Conservation (phyloP, 176 grass and related monocot genomes). For the Carex kokanica region DNA sequence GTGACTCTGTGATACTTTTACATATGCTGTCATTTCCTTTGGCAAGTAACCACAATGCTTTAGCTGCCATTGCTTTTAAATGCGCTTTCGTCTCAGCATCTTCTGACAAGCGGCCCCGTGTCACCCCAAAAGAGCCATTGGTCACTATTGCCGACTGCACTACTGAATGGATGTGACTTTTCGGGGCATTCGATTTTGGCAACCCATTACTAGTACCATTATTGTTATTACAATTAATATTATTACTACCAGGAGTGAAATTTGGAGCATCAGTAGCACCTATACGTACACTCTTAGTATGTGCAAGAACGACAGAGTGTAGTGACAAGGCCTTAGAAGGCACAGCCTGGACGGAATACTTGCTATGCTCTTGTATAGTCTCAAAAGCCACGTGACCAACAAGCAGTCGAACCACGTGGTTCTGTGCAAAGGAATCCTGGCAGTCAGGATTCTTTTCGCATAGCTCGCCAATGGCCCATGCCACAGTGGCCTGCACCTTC, state of each 20-base stretch:
- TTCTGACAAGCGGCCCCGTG: constrained; percentile 37
- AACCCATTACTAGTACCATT: background rate
- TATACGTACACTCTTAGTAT: constrained; percentile 25
- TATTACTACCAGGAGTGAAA: background rate
- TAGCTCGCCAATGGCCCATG: constrained; percentile 72
- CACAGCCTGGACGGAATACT: constrained; percentile 51
- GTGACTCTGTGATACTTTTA: constrained; percentile 81
- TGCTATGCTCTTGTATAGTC: constrained; percentile 95
- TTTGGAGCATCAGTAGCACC: background rate
- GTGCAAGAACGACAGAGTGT: constrained; percentile 63
- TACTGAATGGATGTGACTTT: constrained; percentile 54
- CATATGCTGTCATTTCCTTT: constrained; percentile 49
- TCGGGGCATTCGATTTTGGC: constrained; percentile 1
- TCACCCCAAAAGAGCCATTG: constrained; percentile 32
- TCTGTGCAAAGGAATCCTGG: constrained; percentile 74
- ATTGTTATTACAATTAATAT: background rate
- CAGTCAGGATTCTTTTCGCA: constrained; percentile 64
- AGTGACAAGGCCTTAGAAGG: constrained; percentile 45
- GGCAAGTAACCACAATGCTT: constrained; percentile 70
- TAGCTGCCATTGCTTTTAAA: constrained; percentile 92
- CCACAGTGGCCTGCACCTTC: constrained; percentile 80
- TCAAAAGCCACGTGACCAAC: constrained; percentile 82
- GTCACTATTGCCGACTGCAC: constrained; percentile 49
- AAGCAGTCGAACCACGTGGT: constrained; percentile 71
- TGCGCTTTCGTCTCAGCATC: constrained; percentile 52